phyloP scores from a whole-genome alignment of 2,329 filamentous ascomycete genomes.

The Lachnellula arida region DNA sequence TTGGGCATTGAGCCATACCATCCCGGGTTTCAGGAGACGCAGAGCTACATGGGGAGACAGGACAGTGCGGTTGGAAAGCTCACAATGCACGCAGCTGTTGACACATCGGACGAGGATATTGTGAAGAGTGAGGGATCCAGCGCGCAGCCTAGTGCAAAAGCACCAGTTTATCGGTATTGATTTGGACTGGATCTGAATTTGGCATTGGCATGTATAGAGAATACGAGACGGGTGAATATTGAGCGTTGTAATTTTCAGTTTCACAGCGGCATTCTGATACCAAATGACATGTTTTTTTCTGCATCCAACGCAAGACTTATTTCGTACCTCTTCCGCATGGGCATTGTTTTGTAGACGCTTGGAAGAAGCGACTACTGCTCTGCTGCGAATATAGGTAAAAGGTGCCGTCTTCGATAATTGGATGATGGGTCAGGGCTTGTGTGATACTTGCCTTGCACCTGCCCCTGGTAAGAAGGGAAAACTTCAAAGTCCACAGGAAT shows the following conservation, averaged over 20 bases:
- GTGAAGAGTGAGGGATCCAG: constrained; percentile 15
- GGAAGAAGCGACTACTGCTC: too few species aligned
- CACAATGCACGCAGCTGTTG: constrained; percentile 26
- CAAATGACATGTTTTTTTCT: neutral
- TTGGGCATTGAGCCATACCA: constrained; percentile 33
- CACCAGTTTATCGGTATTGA: constrained; percentile 28
- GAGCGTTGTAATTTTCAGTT: neutral
- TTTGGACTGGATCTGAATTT: neutral
- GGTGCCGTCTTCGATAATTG: too few species aligned
- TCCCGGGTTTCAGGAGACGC: constrained; percentile 29
- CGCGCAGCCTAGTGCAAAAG: constrained; percentile 12
- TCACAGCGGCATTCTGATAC: neutral
- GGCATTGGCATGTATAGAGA: neutral
- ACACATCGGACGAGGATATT: constrained; percentile 12
- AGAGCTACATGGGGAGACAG: constrained; percentile 26
- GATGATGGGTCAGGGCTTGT: too few species aligned
- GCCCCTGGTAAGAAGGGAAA: too few species aligned
- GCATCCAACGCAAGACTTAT: too few species aligned
- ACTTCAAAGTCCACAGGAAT: too few species aligned
- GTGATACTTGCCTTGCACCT: too few species aligned
- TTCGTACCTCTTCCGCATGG: too few species aligned
- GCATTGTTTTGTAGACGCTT: too few species aligned
- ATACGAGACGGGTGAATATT: neutral
- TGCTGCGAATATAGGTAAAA: too few species aligned
- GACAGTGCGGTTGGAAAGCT: constrained; percentile 20